These are phyloP conservation scores for Calamus simplicifolius DNA, from an alignment of 176 grass and related monocot genomes.

Conservation along the genomic window DNA sequence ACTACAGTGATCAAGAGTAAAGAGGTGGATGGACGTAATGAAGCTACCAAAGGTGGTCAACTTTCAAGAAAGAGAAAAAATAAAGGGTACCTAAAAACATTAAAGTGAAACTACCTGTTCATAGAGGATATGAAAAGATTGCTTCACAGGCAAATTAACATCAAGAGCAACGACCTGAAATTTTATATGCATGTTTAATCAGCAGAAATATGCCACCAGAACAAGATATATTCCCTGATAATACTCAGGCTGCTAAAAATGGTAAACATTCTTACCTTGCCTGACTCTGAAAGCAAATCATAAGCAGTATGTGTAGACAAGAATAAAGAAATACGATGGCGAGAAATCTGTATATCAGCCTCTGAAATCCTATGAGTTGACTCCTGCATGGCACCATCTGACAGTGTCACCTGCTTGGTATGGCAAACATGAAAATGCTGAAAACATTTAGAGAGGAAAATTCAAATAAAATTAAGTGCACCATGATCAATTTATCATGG, in stretches of 20 bases:
- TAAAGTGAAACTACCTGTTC: conserved; percentile 64
- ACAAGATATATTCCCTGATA: conserved; percentile 5
- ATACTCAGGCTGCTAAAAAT: background rate
- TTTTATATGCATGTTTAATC: background rate
- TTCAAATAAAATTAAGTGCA: background rate
- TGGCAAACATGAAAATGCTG: background rate
- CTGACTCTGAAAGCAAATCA: conserved; percentile 89
- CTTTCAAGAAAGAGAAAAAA: background rate
- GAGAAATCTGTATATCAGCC: conserved; percentile 57
- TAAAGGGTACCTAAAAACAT: conserved; percentile 1
- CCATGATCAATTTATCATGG: background rate
- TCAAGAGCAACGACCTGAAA: conserved; percentile 89
- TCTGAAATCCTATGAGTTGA: conserved; percentile 56
- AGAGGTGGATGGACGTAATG: too few relatives aligned
- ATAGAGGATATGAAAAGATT: conserved; percentile 96
- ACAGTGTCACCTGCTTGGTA: conserved; percentile 33
- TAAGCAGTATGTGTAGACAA: conserved; percentile 66
- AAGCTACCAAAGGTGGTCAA: too few relatives aligned
- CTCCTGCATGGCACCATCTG: conserved; percentile 30
- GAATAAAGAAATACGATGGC: conserved; percentile 45
- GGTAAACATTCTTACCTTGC: conserved; percentile 54
- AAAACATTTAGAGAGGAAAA: background rate
- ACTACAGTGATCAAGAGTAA: too few relatives aligned
- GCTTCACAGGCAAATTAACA: conserved; percentile 95
- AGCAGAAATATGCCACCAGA: conserved; percentile 7